Percentiles rank a stretch among this genome's conserved stretches.
Evolutionary conservation across 495 filamentous ascomycete genomes (phyloP).

Genomic region (Xylaria acuta): DNA sequence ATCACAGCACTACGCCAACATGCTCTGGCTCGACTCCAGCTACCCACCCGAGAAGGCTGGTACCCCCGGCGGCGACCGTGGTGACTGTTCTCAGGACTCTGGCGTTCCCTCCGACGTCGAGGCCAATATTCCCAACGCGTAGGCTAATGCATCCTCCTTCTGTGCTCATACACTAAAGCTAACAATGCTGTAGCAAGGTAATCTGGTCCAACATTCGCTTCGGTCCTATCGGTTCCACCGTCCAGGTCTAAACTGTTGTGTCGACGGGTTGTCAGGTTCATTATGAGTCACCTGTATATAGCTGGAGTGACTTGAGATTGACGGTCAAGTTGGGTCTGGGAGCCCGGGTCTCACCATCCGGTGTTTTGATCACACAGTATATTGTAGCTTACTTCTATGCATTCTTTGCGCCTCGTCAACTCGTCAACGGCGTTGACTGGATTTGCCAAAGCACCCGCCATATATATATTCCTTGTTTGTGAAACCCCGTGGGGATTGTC

Average conservation of each 20-base stretch:
- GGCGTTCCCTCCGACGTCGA: slow-evolving; percentile 68
- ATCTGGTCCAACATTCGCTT: slow-evolving; percentile 72
- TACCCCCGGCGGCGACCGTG: slow-evolving; percentile 70
- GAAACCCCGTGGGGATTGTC: background rate
- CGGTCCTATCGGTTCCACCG: slow-evolving; percentile 71
- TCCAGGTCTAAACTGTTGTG: slow-evolving; percentile 42
- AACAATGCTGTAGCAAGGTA: slow-evolving; percentile 45
- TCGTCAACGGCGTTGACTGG: background rate
- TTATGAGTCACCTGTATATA: slow-evolving; percentile 18
- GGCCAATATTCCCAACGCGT: slow-evolving; percentile 57
- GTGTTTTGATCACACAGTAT: background rate
- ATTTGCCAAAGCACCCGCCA: background rate
- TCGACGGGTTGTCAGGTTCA: background rate
- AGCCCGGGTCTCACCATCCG: background rate
- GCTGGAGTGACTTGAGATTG: slow-evolving; percentile 5
- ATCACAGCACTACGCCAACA: slow-evolving; percentile 65
- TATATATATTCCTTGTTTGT: background rate
- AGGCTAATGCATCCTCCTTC: slow-evolving; percentile 51
- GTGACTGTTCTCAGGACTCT: slow-evolving; percentile 67
- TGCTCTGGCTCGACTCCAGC: slow-evolving; percentile 84
- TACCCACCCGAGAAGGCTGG: slow-evolving; percentile 65
- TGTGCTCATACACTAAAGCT: background rate
- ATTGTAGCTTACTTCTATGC: slow-evolving; percentile 2
- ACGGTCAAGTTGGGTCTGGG: background rate
- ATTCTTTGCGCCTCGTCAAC: background rate